Percentiles rank a stretch among this genome's conserved stretches.
Evolutionary conservation across 192 early-diverging fungal species (phyloP).

Genomic region (Dispira parvispora): DNA sequence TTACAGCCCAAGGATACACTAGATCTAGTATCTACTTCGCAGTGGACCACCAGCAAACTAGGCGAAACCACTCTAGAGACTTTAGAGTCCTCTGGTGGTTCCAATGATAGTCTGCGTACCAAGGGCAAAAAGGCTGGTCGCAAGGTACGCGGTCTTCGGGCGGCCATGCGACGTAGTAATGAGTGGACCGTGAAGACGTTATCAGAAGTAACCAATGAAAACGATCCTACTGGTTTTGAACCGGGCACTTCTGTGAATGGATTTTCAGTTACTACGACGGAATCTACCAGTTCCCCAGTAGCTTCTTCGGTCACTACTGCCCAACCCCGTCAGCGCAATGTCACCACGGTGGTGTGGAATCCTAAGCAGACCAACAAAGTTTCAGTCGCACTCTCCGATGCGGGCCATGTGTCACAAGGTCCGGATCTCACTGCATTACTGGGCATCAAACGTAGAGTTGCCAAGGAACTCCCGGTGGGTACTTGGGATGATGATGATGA

Average conservation of each 20-base stretch:
- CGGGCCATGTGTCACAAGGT: too few relatives aligned
- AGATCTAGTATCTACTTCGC: constrained; percentile 1
- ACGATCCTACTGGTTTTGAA: background rate
- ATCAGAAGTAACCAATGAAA: constrained; percentile 3
- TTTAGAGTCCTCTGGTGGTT: background rate
- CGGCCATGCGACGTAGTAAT: background rate
- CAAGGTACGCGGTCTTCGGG: background rate
- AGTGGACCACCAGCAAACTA: background rate
- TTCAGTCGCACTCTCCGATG: too few relatives aligned
- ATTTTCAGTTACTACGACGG: too few relatives aligned
- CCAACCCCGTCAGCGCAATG: too few relatives aligned
- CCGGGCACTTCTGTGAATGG: too few relatives aligned
- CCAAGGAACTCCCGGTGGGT: background rate
- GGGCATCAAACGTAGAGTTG: constrained; percentile 3
- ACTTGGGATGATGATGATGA: too few relatives aligned
- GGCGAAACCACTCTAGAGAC: background rate
- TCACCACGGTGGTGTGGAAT: too few relatives aligned
- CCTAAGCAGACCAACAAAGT: too few relatives aligned
- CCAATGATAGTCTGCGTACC: background rate
- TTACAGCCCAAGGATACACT: background rate
- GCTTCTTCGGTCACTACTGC: too few relatives aligned
- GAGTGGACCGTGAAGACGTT: background rate
- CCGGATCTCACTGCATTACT: background rate
- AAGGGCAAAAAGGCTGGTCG: too few relatives aligned
- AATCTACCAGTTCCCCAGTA: too few relatives aligned